Base-by-base conservation (phyloP, 305 asterid species). In the Striga hermonthica region DNA sequence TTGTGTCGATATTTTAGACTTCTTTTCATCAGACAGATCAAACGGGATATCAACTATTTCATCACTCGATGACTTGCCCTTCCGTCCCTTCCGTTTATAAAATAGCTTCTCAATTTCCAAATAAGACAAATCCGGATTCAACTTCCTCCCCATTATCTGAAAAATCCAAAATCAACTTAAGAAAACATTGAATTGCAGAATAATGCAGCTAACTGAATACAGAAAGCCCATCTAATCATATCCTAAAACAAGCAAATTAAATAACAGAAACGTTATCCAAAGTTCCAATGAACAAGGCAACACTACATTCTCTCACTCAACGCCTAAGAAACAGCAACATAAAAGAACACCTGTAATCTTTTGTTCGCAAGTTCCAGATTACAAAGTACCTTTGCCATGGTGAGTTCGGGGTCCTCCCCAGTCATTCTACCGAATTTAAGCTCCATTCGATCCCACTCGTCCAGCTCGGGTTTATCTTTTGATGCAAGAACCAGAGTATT, bases 391-490 rank as follows among this genome's bases (percentile, higher is more conserved):
- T 93, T 93, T 41, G 98, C 95, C 64, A 90, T 56, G 72, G 96
- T 90, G 58, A 88, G 44, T 82, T 90, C 88, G 64, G 98, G 97
- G 91, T 93, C 96, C 82, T 93, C 97, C 59, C 96, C 98, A 64
- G 90, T 68, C 87, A 93, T 81, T 80, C 84, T 75, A 40, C 98
- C 98, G 63, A 90, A 90, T 81, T 93, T 86, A 60, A 90, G 90
- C 80, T 93, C 98, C 98, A 93, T 86, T 62, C 72, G 78, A 53
- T 93, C 96, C 97, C 95, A 88, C 38, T 81, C 83, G 66, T 82
- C 91, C 64, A 90, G 82, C 53, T 81, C 79, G 13, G 86, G 55
- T 45, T 83, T 88, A 67, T 85, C 95, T 40, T 80, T 89, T 9
- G 97, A 80, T 3, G 90, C 94, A 77, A 67, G 82, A 66, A 88